Percentiles rank a stretch among this genome's conserved stretches.
Conservation (phyloP, 768 basidiomycete species). For the Suillus occidentalis region DNA sequence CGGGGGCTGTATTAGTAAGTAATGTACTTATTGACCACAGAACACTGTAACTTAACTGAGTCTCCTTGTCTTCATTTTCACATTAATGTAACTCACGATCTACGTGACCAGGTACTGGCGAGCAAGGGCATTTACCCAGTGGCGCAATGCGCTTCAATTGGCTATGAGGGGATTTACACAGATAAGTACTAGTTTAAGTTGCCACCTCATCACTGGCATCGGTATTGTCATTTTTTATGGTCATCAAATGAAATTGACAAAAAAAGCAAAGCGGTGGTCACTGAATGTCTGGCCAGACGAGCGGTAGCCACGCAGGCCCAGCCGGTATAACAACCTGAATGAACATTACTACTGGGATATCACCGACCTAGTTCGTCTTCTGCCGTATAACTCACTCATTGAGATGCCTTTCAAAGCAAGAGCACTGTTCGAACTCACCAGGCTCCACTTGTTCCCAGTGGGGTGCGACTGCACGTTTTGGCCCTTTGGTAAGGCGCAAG, state of each 20-base stretch:
- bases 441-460: not conserved
- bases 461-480: not conserved
- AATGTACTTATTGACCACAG: not conserved
- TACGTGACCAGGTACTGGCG: not conserved
- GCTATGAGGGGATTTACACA: not conserved
- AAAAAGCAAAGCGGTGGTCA: not conserved
- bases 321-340: not conserved
- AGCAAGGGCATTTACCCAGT: not conserved
- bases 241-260: not conserved
- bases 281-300: not conserved
- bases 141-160: not conserved
- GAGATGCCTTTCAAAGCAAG: not conserved
- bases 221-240: too few species aligned
- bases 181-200: not conserved
- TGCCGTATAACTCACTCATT: not conserved
- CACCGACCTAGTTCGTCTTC: not conserved
- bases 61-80: not conserved
- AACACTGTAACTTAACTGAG: too few species aligned
- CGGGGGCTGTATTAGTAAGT: not conserved
- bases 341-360: not conserved
- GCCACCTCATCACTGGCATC: not conserved
- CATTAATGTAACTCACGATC: not conserved
- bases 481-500: not conserved
- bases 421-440: not conserved
- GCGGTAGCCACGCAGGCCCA: not conserved